A percentile compares a stretch with the other conserved stretches of the same genome.
Evolutionary conservation across 805 yeast genomes (phyloP).

Genomic region (Ogataea neopini): DNA sequence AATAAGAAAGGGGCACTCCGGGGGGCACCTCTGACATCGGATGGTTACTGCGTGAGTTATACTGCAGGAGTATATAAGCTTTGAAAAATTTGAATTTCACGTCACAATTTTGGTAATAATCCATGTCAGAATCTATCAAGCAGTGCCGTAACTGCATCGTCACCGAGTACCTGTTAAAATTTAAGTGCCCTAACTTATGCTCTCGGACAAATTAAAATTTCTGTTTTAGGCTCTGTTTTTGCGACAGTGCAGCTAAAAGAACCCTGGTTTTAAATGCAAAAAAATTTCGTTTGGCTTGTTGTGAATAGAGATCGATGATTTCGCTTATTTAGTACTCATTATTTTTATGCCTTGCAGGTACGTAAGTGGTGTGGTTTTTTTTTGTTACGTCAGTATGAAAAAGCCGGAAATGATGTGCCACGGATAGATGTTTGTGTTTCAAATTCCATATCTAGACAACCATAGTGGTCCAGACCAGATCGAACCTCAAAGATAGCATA

Average conservation of each 20-base stretch:
- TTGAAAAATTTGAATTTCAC: no score
- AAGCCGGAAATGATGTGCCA: not conserved
- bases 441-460: not conserved
- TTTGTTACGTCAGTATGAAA: not conserved
- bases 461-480: not conserved
- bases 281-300: not conserved
- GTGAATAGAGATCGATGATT: not conserved
- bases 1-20: not conserved
- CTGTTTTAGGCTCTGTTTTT: not conserved
- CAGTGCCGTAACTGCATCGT: not conserved
- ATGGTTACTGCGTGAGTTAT: no score
- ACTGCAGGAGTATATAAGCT: no score
- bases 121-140: no score
- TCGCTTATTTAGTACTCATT: not conserved
- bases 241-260: not conserved
- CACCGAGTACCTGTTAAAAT: not conserved
- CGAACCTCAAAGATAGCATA: no score
- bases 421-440: not conserved
- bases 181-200: not conserved
- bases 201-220: not conserved
- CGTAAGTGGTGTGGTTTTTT: constrained; percentile 1
- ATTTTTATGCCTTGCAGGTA: not conserved
- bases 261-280: not conserved
- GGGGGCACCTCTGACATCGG: not conserved
- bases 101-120: no score